Base-by-base conservation (phyloP, 805 yeast genomes). In the Lipomyces starkeyi region DNA sequence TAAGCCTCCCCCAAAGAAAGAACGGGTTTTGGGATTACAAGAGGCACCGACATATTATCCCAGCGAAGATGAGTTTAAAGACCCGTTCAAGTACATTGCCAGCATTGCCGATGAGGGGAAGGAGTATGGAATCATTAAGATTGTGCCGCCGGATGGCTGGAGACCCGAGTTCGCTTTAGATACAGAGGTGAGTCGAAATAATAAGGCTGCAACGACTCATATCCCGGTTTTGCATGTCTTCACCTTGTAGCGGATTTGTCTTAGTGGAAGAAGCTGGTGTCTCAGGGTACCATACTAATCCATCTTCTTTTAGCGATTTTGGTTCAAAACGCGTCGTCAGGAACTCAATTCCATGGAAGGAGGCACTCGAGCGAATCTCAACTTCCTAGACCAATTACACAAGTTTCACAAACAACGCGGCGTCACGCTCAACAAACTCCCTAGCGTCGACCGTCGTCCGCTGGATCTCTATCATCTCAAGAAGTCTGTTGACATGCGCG, bases 91-190 rank as follows among this genome's bases (percentile, higher is more conserved):
- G n/a, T 89, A 87, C 71, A 80, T 91, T 20, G 88, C 90, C 27
- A 81, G 85, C 14, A 77, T 86, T 0, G 76, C 79, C 13, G 80
- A 83, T 0, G 73, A 83, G 9, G 97, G 95, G 2, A 78, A 76
- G 40, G 76, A 79, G 35, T 86, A 83, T 76, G 97, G 97, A 0
- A 93, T 95, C 74, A 78, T 92, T 57, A 93, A 93, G 74, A 76
- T 93, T 2, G 80, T 85, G 6, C 88, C 96, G 3, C 93, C 94
- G 0, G 67, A 67, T 0, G 73, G 72, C 1, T 85, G 85, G 80
- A 76, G 78, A 22, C 88, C 83, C 8, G 67, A 65, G 58, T 78
- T 79, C 58, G 71, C 75, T 32, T 65, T 79, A 4, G 80, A 78
- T 65, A 68, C 76, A 2, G 78, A 79, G 62, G 68, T 67, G 59